These are phyloP conservation scores for Beauveria scarabaeidicola DNA, from an alignment of 2,329 filamentous ascomycete species.

Conservation along the genomic window DNA sequence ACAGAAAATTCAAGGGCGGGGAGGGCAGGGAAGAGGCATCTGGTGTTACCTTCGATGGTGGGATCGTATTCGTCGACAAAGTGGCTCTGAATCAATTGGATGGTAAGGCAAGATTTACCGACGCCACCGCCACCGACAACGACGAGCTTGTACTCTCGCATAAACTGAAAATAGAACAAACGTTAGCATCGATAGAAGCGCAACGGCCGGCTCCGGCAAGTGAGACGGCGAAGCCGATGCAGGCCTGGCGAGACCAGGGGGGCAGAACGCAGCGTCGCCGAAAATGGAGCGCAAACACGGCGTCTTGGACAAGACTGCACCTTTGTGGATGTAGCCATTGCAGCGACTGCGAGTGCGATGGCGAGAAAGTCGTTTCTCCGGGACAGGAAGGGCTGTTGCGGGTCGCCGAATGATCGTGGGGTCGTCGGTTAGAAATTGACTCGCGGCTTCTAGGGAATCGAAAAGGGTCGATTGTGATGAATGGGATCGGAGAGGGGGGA, in stretches of 20 bases:
- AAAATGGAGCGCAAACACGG: not conserved
- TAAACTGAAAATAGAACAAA: constrained; percentile 46
- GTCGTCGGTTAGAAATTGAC: constrained; percentile 3
- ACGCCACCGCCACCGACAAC: constrained; percentile 97
- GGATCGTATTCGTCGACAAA: constrained; percentile 99
- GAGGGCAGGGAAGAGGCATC: not conserved
- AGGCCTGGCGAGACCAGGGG: not conserved
- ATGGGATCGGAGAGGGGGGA: not conserved
- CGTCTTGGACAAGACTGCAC: not conserved
- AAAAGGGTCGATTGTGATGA: not conserved
- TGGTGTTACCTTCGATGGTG: constrained; percentile 82
- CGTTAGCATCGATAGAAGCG: not conserved
- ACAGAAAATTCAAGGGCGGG: not conserved
- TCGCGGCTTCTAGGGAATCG: not conserved
- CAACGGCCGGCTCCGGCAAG: too few relatives aligned
- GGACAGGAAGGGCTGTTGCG: constrained; percentile 4
- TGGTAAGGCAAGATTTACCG: constrained; percentile 97
- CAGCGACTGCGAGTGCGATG: constrained; percentile 1
- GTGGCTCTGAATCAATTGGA: constrained; percentile 90
- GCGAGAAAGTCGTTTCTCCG: not conserved
- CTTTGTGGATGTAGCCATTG: constrained; percentile 13
- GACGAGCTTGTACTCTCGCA: constrained; percentile 91
- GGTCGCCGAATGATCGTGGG: constrained; percentile 9
- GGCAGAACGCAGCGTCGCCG: not conserved
- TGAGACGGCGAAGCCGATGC: too few relatives aligned